phyloP scores from a whole-genome alignment of 2,329 filamentous ascomycete species.

The Pyricularia sp. region DNA sequence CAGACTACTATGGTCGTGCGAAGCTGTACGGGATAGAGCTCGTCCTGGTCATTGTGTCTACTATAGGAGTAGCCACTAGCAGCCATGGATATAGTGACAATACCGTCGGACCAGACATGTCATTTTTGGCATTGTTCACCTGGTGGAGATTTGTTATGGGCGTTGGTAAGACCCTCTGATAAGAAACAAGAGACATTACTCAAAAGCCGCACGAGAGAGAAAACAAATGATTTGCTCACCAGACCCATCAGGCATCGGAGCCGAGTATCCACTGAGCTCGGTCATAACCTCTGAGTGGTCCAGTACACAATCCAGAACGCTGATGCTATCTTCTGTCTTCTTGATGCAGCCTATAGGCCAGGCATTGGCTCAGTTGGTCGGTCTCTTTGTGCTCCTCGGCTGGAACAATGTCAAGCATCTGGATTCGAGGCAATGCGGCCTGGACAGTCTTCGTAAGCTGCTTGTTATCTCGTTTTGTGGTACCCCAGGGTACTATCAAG shows the following conservation, averaged over 20 bases:
- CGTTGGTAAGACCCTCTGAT: conserved; percentile 25
- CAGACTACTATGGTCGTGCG: conserved; percentile 45
- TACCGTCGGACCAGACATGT: conserved; percentile 20
- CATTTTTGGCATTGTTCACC: conserved; percentile 37
- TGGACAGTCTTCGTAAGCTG: conserved; percentile 24
- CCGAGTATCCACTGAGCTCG: conserved; percentile 57
- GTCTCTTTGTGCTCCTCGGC: conserved; percentile 41
- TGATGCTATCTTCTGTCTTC: conserved; percentile 60
- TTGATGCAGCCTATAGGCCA: conserved; percentile 62
- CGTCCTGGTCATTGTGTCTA: conserved; percentile 45
- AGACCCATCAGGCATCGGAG: conserved; percentile 43
- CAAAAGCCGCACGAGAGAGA: conserved; percentile 1
- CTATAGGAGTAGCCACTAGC: conserved; percentile 45
- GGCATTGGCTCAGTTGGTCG: conserved; percentile 53
- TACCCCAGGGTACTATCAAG: neutral
- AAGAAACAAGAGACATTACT: neutral
- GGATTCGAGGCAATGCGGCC: conserved; percentile 35
- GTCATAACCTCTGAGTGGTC: conserved; percentile 60
- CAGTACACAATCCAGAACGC: conserved; percentile 53
- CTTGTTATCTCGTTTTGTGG: neutral
- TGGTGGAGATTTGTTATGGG: conserved; percentile 46
- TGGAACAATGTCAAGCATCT: conserved; percentile 31
- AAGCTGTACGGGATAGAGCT: conserved; percentile 41
- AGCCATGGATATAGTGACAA: conserved; percentile 36
- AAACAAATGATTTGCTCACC: neutral